A percentile compares a stretch with the other conserved stretches of the same genome.
These are phyloP conservation scores for Spathaspora sp. DNA, from an alignment of 1,139 yeast genomes.

Conservation along the genomic window DNA sequence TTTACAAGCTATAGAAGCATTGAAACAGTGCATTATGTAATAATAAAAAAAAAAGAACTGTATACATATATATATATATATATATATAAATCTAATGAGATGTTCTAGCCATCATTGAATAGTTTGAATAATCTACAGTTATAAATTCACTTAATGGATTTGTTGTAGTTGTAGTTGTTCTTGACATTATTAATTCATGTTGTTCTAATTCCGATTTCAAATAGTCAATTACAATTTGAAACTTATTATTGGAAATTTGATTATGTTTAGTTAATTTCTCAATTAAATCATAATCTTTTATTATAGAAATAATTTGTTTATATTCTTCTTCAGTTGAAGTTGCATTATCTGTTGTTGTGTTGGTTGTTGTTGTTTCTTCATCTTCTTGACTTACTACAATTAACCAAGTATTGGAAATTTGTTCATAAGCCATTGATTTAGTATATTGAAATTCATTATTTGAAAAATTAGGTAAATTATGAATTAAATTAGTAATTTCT, in stretches of 20 bases:
- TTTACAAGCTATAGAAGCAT: constrained; percentile 12
- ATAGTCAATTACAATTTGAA: constrained; percentile 47
- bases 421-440: constrained; percentile 73
- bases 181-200: constrained; percentile 24
- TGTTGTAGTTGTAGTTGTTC: constrained; percentile 12
- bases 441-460: constrained; percentile 73
- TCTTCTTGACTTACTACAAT: constrained; percentile 51
- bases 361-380: constrained; percentile 9
- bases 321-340: constrained; percentile 9
- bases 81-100: constrained; percentile 1
- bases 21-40: constrained; percentile 5
- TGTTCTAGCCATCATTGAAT: constrained; percentile 19
- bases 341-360: constrained; percentile 7
- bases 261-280: constrained; percentile 60
- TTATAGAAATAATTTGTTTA: constrained; percentile 29
- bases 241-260: constrained; percentile 51
- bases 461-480: constrained; percentile 70
- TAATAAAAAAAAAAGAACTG: background rate
- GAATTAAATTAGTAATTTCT: constrained; percentile 62
- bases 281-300: constrained; percentile 34
- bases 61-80: background rate
- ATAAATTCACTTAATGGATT: constrained; percentile 39
- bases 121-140: constrained; percentile 49
- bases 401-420: constrained; percentile 75
- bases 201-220: constrained; percentile 39